These are phyloP conservation scores for Phytopythium sindhum DNA, from an alignment of 352 stramenopile species.

Conservation along the genomic window DNA sequence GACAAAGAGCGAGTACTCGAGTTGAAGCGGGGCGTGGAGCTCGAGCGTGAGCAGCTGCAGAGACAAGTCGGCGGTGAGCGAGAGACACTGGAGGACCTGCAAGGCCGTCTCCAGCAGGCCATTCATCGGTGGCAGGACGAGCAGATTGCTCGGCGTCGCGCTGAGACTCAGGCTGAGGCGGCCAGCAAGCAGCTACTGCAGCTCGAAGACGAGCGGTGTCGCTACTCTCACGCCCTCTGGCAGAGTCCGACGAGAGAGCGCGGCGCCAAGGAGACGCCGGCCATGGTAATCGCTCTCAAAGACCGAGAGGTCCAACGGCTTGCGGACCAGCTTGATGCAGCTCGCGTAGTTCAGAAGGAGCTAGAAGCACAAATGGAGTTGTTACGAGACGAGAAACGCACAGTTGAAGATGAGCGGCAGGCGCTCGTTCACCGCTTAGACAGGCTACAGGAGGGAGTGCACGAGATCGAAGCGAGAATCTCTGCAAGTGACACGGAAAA, in stretches of 20 bases:
- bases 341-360: neutral
- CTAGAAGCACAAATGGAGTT: conserved; percentile 12
- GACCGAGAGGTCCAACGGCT: conserved; percentile 42
- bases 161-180: conserved; percentile 35
- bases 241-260: conserved; percentile 30
- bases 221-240: conserved; percentile 39
- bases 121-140: conserved; percentile 59
- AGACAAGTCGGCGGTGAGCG: conserved; percentile 48
- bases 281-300: conserved; percentile 47
- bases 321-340: conserved; percentile 12
- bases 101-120: conserved; percentile 44
- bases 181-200: conserved; percentile 27
- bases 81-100: conserved; percentile 48
- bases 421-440: conserved; percentile 6
- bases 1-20: conserved; percentile 27
- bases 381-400: conserved; percentile 4
- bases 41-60: conserved; percentile 15
- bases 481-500: conserved; percentile 15
- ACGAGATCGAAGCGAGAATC: conserved; percentile 2
- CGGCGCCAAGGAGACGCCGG: conserved; percentile 23
- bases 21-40: conserved; percentile 29
- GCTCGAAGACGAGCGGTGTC: conserved; percentile 54
- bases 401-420: conserved; percentile 13
- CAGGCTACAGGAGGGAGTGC: conserved; percentile 3
- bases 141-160: conserved; percentile 25